Evolutionary conservation across 2,329 filamentous ascomycete genomes (phyloP).

Genomic region (Fusarium sp.): DNA sequence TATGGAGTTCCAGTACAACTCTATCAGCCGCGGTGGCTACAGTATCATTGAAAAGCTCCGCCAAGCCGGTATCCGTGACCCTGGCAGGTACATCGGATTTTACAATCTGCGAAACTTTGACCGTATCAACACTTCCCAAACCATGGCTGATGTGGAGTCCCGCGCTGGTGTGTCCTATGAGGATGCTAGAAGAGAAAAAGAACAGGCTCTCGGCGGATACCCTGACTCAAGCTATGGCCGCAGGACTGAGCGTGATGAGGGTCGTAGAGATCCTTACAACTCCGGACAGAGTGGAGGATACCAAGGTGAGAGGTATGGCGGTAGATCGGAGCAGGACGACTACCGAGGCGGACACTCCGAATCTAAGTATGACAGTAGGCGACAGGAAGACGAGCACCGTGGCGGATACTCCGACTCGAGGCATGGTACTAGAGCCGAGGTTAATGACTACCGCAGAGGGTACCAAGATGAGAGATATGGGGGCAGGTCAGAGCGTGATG

Average conservation of each 20-base stretch:
- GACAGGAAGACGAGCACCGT: conserved; percentile 25
- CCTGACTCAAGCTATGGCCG: conserved; percentile 51
- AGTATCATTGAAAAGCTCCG: conserved; percentile 83
- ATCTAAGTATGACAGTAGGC: conserved; percentile 3
- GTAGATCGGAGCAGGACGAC: conserved; percentile 19
- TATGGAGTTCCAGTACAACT: conserved; percentile 90
- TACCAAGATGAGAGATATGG: conserved; percentile 3
- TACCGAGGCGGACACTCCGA: conserved; percentile 6
- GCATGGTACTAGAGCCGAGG: neutral
- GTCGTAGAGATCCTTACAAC: conserved; percentile 24
- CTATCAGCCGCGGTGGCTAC: conserved; percentile 82
- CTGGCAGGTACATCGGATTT: conserved; percentile 82
- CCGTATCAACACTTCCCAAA: conserved; percentile 79
- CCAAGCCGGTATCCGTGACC: conserved; percentile 78
- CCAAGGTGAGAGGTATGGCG: conserved; percentile 19
- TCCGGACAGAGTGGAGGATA: conserved; percentile 19
- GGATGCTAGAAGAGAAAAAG: conserved; percentile 74
- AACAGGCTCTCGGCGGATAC: conserved; percentile 69
- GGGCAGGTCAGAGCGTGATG: conserved; percentile 4
- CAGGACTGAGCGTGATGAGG: conserved; percentile 23
- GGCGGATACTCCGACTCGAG: conserved; percentile 6
- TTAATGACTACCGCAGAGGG: conserved; percentile 18
- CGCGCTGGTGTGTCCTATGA: conserved; percentile 78
- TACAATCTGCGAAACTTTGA: conserved; percentile 91
- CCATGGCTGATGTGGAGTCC: conserved; percentile 74